These are phyloP conservation scores for Iris pallida DNA, from an alignment of 116 monocot species.

Conservation along the genomic window DNA sequence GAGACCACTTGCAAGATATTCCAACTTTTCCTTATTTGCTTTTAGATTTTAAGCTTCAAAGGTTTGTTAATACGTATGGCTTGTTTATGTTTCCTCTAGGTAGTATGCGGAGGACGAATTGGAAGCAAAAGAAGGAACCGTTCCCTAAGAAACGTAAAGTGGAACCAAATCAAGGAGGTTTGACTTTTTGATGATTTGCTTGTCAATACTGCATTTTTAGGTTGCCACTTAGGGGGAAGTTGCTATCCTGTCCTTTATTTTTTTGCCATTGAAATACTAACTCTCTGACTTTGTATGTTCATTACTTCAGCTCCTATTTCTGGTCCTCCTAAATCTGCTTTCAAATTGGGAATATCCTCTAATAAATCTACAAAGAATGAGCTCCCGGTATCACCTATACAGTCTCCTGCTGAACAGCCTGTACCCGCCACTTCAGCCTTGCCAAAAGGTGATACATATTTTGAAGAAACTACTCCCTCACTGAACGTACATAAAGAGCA, in stretches of 20 bases:
- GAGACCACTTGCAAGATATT: too few species aligned
- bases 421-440: slow-evolving; percentile 19
- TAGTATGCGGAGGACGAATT: slow-evolving; percentile 63
- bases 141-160: slow-evolving; percentile 57
- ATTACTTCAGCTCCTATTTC: slow-evolving; percentile 34
- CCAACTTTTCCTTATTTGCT: too few species aligned
- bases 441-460: slow-evolving; percentile 21
- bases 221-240: too few species aligned
- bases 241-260: background rate
- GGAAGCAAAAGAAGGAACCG: slow-evolving; percentile 69
- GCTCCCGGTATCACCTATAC: slow-evolving; percentile 42
- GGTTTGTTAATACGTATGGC: too few species aligned
- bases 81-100: slow-evolving; percentile 24
- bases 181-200: background rate
- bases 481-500: slow-evolving; percentile 41
- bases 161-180: slow-evolving; percentile 47
- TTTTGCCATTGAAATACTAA: background rate
- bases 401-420: slow-evolving; percentile 57
- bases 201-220: background rate
- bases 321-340: slow-evolving; percentile 47
- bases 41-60: too few species aligned
- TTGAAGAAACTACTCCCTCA: slow-evolving; percentile 34
- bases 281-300: background rate
- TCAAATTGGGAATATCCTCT: slow-evolving; percentile 39
- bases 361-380: slow-evolving; percentile 31